Evolutionary conservation across 2,329 filamentous ascomycete genomes (phyloP).

Genomic region (Cercospora janseana): DNA sequence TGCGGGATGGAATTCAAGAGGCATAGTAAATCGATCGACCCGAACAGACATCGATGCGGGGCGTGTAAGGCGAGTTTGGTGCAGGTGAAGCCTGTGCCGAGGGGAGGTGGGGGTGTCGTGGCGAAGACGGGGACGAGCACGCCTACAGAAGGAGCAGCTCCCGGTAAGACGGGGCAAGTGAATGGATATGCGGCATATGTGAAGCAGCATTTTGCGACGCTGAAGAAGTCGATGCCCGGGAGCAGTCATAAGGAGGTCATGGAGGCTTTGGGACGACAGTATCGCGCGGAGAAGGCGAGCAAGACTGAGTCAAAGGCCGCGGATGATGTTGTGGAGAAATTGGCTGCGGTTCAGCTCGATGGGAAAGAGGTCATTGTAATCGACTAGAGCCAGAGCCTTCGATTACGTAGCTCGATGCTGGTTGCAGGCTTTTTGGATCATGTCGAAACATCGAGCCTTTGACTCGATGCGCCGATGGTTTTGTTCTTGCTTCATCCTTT

Average conservation of each 20-base stretch:
- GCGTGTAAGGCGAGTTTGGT: conserved; percentile 65
- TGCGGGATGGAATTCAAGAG: conserved; percentile 75
- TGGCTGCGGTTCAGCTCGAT: conserved; percentile 21
- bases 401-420: too few species aligned
- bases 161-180: conserved; percentile 24
- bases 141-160: too few species aligned
- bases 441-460: too few species aligned
- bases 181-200: conserved; percentile 60
- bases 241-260: conserved; percentile 66
- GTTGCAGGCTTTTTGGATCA: too few species aligned
- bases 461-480: too few species aligned
- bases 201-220: conserved; percentile 64
- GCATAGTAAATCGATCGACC: conserved; percentile 82
- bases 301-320: not conserved
- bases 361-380: conserved; percentile 18
- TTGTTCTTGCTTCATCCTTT: too few species aligned
- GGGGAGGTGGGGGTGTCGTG: conserved; percentile 36
- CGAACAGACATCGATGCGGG: conserved; percentile 69
- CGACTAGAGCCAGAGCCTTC: conserved; percentile 15
- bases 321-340: conserved; percentile 17
- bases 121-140: not conserved
- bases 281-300: conserved; percentile 51
- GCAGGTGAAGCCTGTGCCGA: conserved; percentile 77
- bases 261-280: conserved; percentile 63
- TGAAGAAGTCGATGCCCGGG: conserved; percentile 57